phyloP scores from a whole-genome alignment of 1,139 yeast genomes.

The Blastobotrys indianensis region DNA sequence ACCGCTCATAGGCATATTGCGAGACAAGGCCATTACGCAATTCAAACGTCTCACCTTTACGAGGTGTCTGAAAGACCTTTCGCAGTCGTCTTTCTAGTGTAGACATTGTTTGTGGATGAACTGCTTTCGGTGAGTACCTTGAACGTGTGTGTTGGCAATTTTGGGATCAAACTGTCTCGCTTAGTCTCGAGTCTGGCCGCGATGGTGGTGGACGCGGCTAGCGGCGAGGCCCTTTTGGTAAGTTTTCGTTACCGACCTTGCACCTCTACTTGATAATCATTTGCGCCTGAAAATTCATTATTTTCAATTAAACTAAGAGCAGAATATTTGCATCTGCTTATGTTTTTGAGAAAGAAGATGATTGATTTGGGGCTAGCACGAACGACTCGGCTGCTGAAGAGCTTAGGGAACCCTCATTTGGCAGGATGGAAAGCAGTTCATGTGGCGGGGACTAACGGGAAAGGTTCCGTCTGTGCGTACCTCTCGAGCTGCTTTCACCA shows the following conservation, averaged over 20 bases:
- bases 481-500: slow-evolving; percentile 54
- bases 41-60: slow-evolving; percentile 77
- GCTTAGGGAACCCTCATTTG: slow-evolving; percentile 65
- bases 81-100: slow-evolving; percentile 44
- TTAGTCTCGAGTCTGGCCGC: not conserved
- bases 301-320: too few relatives aligned
- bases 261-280: too few relatives aligned
- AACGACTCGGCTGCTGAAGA: slow-evolving; percentile 47
- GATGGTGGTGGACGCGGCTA: not conserved
- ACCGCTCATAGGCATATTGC: slow-evolving; percentile 76
- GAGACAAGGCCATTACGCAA: slow-evolving; percentile 86
- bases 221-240: not conserved
- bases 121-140: not conserved
- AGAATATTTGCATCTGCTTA: too few relatives aligned
- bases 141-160: not conserved
- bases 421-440: slow-evolving; percentile 57
- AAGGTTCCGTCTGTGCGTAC: slow-evolving; percentile 85
- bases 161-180: not conserved
- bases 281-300: too few relatives aligned
- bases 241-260: too few relatives aligned
- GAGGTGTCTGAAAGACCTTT: slow-evolving; percentile 53
- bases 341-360: slow-evolving; percentile 15
- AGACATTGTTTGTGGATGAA: too few relatives aligned
- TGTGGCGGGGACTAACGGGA: slow-evolving; percentile 92
- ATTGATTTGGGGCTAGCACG: slow-evolving; percentile 66